A percentile compares a stretch with the other conserved stretches of the same genome.
Conservation (phyloP, 106 monocot genomes). For the Dendrobium catenatum region DNA sequence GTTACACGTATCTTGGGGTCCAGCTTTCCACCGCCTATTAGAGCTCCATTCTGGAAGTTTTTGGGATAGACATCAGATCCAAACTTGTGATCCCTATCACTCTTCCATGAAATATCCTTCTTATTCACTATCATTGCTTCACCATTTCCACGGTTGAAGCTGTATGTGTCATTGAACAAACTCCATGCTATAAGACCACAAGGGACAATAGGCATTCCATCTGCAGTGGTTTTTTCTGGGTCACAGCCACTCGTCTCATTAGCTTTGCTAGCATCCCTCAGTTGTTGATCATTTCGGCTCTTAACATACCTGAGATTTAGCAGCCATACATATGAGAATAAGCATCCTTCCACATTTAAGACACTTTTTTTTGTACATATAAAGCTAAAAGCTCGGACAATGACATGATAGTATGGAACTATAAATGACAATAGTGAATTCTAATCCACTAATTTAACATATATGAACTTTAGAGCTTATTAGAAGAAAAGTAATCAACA, state of each 20-base stretch:
- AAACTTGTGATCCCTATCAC: conserved; percentile 91
- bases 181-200: conserved; percentile 99
- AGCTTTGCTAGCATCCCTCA: conserved; percentile 33
- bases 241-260: conserved; percentile 62
- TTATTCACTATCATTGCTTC: conserved; percentile 52
- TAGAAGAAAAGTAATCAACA: too few species aligned
- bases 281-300: conserved; percentile 83
- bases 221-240: conserved; percentile 46
- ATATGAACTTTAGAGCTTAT: too few species aligned
- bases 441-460: too few species aligned
- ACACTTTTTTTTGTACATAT: too few species aligned
- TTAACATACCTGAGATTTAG: conserved; percentile 75
- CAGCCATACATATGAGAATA: neutral
- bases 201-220: conserved; percentile 70
- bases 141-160: conserved; percentile 22
- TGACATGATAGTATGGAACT: too few species aligned
- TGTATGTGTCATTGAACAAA: conserved; percentile 93
- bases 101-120: conserved; percentile 87
- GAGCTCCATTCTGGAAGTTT: conserved; percentile 72
- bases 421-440: too few species aligned
- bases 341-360: neutral
- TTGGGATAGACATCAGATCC: conserved; percentile 76
- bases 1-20: conserved; percentile 54
- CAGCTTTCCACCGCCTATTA: conserved; percentile 70
- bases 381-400: too few species aligned